phyloP scores from a whole-genome alignment of 139 green algal species.

The Chlorella vulgaris region DNA sequence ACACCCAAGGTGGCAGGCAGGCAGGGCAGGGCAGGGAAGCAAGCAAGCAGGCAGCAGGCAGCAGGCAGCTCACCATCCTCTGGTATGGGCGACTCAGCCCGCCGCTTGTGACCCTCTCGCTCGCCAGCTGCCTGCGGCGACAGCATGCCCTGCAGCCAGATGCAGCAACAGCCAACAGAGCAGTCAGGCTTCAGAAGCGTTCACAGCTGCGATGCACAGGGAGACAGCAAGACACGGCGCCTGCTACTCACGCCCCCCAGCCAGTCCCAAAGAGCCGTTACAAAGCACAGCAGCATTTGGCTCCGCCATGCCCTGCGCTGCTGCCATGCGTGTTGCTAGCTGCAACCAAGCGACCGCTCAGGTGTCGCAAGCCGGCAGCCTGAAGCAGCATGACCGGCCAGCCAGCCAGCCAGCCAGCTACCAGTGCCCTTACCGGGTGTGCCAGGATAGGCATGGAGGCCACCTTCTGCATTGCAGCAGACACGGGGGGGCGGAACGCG shows the following conservation, averaged over 20 bases:
- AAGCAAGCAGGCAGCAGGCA: background rate
- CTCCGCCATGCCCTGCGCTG: too few species aligned
- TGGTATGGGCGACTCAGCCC: constrained; percentile 30
- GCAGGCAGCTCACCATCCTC: constrained; percentile 19
- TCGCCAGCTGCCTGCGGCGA: constrained; percentile 15
- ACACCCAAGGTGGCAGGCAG: background rate
- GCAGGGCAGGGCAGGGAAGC: background rate
- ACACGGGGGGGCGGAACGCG: constrained; percentile 17
- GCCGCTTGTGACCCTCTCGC: constrained; percentile 30
- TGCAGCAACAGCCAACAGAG: background rate
- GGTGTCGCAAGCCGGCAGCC: background rate
- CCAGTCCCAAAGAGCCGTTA: too few species aligned
- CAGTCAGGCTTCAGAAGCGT: too few species aligned
- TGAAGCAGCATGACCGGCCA: background rate
- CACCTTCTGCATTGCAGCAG: constrained; percentile 48
- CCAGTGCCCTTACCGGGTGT: constrained; percentile 32
- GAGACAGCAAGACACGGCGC: too few species aligned
- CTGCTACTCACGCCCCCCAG: too few species aligned
- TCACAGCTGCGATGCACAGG: too few species aligned
- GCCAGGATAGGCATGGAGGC: constrained; percentile 53
- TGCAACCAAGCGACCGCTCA: too few species aligned
- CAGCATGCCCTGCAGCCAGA: constrained; percentile 20
- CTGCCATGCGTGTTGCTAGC: too few species aligned
- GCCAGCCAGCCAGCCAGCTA: background rate
- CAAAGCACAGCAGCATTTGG: too few species aligned